Evolutionary conservation across 768 basidiomycete genomes (phyloP).

Genomic region (Kwoniella sp.): DNA sequence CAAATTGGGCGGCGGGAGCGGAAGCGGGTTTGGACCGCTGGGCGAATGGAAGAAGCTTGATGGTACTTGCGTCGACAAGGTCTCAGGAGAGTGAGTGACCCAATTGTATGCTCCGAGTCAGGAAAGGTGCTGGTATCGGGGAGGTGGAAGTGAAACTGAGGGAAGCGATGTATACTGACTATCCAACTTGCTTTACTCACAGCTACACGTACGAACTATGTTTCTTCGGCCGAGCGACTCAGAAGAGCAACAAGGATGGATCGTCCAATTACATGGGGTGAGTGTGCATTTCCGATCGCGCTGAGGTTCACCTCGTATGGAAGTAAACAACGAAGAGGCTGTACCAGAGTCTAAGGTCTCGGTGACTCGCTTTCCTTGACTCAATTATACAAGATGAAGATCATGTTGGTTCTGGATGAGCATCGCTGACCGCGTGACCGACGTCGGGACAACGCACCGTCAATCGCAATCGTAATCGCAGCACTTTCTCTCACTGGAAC

Average conservation of each 20-base stretch:
- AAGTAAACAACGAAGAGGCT: neutral
- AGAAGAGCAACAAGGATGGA: conserved; percentile 83
- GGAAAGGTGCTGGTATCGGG: conserved; percentile 9
- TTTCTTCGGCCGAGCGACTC: conserved; percentile 82
- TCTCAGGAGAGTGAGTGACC: conserved; percentile 81
- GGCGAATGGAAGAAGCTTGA: conserved; percentile 98
- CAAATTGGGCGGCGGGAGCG: conserved; percentile 70
- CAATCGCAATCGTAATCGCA: conserved; percentile 24
- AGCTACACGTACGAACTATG: conserved; percentile 96
- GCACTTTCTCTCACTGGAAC: conserved; percentile 77
- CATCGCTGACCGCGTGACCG: neutral
- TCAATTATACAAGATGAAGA: neutral
- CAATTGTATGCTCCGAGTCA: neutral
- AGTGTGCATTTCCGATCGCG: conserved; percentile 45
- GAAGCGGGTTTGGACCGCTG: conserved; percentile 68
- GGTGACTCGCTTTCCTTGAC: neutral
- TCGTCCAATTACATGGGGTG: conserved; percentile 79
- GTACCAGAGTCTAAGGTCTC: no score
- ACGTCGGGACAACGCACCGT: no score
- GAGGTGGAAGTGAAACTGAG: no score
- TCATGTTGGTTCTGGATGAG: neutral
- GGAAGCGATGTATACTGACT: no score
- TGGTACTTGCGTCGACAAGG: conserved; percentile 72
- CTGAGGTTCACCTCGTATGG: neutral
- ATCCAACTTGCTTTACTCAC: neutral